A percentile compares a stretch with the other conserved stretches of the same genome.
phyloP scores from a whole-genome alignment of 352 stramenopile genomes.

The Chrysophaeum taylorii region DNA sequence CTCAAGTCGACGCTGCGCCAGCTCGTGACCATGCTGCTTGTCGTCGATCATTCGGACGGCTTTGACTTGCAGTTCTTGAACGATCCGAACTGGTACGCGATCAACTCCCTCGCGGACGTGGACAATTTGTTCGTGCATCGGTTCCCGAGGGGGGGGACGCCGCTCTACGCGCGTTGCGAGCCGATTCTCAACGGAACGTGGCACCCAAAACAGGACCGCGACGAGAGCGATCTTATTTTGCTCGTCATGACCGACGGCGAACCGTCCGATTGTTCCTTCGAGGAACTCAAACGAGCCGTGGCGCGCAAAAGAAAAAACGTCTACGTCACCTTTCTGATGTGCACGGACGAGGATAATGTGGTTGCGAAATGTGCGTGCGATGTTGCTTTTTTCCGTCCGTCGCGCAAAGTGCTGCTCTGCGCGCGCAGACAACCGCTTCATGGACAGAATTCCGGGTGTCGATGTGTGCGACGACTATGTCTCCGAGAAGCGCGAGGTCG shows the following conservation, averaged over 20 bases:
- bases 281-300: not conserved
- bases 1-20: not conserved
- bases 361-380: no score
- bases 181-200: not conserved
- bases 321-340: slow-evolving; percentile 7
- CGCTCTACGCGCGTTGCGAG: not conserved
- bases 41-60: slow-evolving; percentile 7
- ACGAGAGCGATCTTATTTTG: not conserved
- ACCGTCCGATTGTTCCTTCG: not conserved
- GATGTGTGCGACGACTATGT: slow-evolving; percentile 10
- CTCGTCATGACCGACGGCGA: slow-evolving; percentile 7
- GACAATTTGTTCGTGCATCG: not conserved
- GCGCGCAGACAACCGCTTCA: not conserved
- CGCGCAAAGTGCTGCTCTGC: no score
- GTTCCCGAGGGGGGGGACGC: not conserved
- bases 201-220: not conserved
- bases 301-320: not conserved
- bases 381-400: no score
- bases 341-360: not conserved
- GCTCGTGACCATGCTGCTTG: not conserved
- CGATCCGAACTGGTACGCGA: slow-evolving; percentile 1
- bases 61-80: slow-evolving; percentile 7
- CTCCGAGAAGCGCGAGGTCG: not conserved
- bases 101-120: not conserved
- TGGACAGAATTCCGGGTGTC: not conserved